Evolutionary conservation across 2,329 filamentous ascomycete genomes (phyloP).

Genomic region (Didymella glomerata): DNA sequence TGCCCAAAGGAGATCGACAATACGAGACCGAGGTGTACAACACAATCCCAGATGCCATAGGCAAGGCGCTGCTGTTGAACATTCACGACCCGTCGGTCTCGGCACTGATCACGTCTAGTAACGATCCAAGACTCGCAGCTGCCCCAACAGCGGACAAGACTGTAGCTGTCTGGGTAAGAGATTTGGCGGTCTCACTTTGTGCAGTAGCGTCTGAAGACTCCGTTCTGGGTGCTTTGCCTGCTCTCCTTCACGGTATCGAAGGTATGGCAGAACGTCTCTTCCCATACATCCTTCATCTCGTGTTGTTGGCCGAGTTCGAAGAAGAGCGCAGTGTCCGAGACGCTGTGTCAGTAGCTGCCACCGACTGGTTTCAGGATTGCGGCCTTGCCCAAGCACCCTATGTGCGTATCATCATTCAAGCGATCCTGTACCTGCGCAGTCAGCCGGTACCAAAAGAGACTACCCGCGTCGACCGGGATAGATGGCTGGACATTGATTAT

Average conservation of each 20-base stretch:
- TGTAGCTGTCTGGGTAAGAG: conserved; percentile 65
- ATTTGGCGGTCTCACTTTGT: conserved; percentile 67
- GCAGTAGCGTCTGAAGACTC: conserved; percentile 65
- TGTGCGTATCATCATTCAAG: conserved; percentile 76
- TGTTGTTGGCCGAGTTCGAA: conserved; percentile 74
- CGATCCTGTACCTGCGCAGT: conserved; percentile 86
- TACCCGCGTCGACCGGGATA: conserved; percentile 78
- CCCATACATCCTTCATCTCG: conserved; percentile 84
- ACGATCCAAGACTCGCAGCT: conserved; percentile 32
- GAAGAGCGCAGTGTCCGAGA: conserved; percentile 65
- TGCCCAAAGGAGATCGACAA: conserved; percentile 29
- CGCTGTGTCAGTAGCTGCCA: conserved; percentile 70
- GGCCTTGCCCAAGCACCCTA: conserved; percentile 65
- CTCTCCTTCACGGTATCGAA: conserved; percentile 70
- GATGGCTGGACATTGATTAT: conserved; percentile 88
- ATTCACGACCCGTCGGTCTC: conserved; percentile 27
- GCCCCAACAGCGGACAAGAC: conserved; percentile 28
- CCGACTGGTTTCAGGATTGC: conserved; percentile 67
- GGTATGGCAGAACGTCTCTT: conserved; percentile 78
- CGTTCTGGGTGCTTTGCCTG: conserved; percentile 72
- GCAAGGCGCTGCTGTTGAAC: conserved; percentile 38
- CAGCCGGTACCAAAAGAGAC: conserved; percentile 77
- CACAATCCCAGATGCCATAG: conserved; percentile 43
- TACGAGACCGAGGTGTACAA: conserved; percentile 43
- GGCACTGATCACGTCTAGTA: conserved; percentile 3